These are phyloP conservation scores for Pleurotus ostreatus DNA, from an alignment of 768 basidiomycete species.

Conservation along the genomic window DNA sequence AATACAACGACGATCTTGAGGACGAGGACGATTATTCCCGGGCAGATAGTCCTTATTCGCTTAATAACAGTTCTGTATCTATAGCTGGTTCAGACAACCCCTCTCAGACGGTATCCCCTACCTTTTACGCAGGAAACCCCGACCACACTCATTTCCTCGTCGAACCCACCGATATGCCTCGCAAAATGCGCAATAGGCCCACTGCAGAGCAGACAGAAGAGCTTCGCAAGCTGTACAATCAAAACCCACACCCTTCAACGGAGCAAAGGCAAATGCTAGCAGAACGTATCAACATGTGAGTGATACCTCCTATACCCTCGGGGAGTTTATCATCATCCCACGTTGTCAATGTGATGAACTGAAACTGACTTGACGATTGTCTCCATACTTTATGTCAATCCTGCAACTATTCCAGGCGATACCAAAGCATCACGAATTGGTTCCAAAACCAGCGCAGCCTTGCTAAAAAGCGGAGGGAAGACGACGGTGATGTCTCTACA, in stretches of 20 bases:
- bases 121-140: conserved; percentile 43
- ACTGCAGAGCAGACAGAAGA: conserved; percentile 64
- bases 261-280: conserved; percentile 67
- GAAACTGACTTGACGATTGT: conserved; percentile 19
- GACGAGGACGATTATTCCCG: conserved; percentile 40
- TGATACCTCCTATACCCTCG: conserved; percentile 24
- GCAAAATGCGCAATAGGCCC: conserved; percentile 62
- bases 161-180: conserved; percentile 47
- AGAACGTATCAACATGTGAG: conserved; percentile 73
- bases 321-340: conserved; percentile 4
- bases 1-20: conserved; percentile 39
- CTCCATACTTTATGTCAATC: conserved; percentile 25
- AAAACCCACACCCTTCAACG: conserved; percentile 62
- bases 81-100: conserved; percentile 22
- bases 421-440: conserved; percentile 82
- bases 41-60: conserved; percentile 28
- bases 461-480: conserved; percentile 68
- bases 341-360: conserved; percentile 8
- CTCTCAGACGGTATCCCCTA: conserved; percentile 17
- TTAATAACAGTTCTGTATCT: conserved; percentile 21
- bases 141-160: conserved; percentile 48
- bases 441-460: conserved; percentile 83
- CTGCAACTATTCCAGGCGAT: conserved; percentile 47
- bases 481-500: conserved; percentile 34
- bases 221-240: conserved; percentile 60